Conservation (phyloP, 768 basidiomycete genomes). For the Boletus rex-veris region DNA sequence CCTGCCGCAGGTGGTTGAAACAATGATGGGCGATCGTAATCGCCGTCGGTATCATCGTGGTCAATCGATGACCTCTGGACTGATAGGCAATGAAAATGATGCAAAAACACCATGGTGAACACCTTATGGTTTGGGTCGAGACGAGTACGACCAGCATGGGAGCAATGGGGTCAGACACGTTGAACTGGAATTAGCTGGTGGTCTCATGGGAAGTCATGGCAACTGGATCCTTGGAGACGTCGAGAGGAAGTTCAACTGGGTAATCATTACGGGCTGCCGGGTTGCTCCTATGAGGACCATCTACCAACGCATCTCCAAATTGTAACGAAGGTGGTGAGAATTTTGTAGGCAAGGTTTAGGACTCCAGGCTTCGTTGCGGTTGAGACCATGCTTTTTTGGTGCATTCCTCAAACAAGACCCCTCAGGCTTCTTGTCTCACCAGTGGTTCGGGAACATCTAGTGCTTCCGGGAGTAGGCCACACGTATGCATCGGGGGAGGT, state of each 20-base stretch:
- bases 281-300: background rate
- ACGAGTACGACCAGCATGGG: conserved; percentile 5
- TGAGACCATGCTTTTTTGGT: too few relatives aligned
- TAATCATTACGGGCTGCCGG: background rate
- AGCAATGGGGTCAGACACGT: background rate
- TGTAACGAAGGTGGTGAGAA: background rate
- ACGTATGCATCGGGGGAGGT: too few relatives aligned
- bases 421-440: background rate
- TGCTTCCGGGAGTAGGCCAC: too few relatives aligned
- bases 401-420: too few relatives aligned
- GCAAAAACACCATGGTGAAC: conserved; percentile 10
- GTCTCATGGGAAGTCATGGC: conserved; percentile 6
- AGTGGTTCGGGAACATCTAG: too few relatives aligned
- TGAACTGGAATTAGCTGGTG: background rate
- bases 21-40: conserved; percentile 11
- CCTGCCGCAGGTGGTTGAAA: conserved; percentile 12
- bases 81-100: conserved; percentile 13
- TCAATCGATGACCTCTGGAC: conserved; percentile 11
- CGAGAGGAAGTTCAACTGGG: background rate
- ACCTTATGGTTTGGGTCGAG: conserved; percentile 12
- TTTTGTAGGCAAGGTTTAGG: background rate
- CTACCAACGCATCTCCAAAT: conserved; percentile 1
- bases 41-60: background rate
- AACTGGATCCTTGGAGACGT: background rate
- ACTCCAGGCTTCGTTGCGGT: too few relatives aligned